phyloP scores from a whole-genome alignment of 257 asterid species.

The Capsicum rhomboideum region DNA sequence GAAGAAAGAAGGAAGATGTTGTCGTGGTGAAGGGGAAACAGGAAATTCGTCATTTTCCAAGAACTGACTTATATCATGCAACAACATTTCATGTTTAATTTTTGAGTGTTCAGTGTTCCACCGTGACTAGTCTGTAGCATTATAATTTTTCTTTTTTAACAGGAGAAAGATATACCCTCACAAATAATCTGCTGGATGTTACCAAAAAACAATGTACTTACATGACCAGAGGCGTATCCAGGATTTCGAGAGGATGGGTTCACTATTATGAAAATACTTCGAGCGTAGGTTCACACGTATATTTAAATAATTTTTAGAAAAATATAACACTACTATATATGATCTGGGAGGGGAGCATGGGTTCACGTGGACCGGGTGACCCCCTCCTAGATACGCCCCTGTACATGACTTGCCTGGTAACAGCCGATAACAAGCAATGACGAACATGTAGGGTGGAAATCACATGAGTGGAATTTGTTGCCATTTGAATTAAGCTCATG shows the following conservation, averaged over 20 bases:
- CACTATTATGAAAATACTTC: no score
- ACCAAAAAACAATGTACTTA: neutral
- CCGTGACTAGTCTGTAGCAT: neutral
- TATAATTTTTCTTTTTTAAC: neutral
- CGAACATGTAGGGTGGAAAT: constrained; percentile 79
- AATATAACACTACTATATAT: no score
- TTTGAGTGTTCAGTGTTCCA: no score
- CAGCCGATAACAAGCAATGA: constrained; percentile 88
- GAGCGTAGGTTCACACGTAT: no score
- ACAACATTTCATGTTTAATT: neutral
- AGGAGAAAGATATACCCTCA: neutral
- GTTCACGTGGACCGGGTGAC: no score
- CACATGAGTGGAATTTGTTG: constrained; percentile 82
- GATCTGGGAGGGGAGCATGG: no score
- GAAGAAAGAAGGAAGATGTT: neutral
- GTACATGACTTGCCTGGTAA: constrained; percentile 78
- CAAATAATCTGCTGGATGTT: neutral
- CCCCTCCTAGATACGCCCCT: no score
- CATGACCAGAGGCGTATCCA: no score
- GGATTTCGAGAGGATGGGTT: no score
- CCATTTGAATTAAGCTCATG: constrained; percentile 86
- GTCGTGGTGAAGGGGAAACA: neutral
- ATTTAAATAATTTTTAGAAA: no score
- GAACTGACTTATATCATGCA: neutral
- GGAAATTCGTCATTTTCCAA: neutral